These are phyloP conservation scores for Boletus insuetus DNA, from an alignment of 768 basidiomycete species.

Conservation along the genomic window DNA sequence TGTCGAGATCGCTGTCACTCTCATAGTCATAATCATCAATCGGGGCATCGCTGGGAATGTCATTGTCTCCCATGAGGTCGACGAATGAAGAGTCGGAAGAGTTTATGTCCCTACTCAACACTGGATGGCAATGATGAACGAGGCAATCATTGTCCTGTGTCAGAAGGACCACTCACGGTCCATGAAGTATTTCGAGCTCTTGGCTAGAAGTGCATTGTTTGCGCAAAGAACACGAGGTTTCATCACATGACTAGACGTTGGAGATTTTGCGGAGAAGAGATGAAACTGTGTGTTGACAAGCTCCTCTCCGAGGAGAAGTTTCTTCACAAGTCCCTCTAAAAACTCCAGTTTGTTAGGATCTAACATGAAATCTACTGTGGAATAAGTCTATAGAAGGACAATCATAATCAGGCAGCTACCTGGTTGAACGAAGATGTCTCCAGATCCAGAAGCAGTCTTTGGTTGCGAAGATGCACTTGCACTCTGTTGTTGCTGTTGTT, in stretches of 20 bases:
- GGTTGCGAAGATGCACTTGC: too few relatives aligned
- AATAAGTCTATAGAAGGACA: too few relatives aligned
- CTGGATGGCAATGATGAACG: slow-evolving; percentile 24
- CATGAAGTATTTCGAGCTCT: slow-evolving; percentile 14
- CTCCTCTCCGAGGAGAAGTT: background rate
- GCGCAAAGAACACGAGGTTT: slow-evolving; percentile 24
- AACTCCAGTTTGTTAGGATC: slow-evolving; percentile 7
- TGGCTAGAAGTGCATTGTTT: slow-evolving; percentile 27
- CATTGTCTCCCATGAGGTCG: slow-evolving; percentile 12
- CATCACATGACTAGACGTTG: slow-evolving; percentile 2
- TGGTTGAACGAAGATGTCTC: too few relatives aligned
- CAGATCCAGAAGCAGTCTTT: too few relatives aligned
- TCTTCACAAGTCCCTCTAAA: slow-evolving; percentile 21
- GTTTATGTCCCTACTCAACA: slow-evolving; percentile 11
- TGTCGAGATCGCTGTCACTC: slow-evolving; percentile 37
- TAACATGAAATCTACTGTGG: background rate
- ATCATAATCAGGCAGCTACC: too few relatives aligned
- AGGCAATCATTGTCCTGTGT: background rate
- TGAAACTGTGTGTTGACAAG: slow-evolving; percentile 24
- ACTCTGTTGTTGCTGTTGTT: too few relatives aligned
- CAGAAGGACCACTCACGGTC: background rate
- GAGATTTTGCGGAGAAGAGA: slow-evolving; percentile 23
- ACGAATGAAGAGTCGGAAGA: slow-evolving; percentile 10
- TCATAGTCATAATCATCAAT: slow-evolving; percentile 30
- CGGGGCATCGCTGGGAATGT: slow-evolving; percentile 2